Conservation (phyloP, 2,329 filamentous ascomycete species). For the Paecilomyces formosus region DNA sequence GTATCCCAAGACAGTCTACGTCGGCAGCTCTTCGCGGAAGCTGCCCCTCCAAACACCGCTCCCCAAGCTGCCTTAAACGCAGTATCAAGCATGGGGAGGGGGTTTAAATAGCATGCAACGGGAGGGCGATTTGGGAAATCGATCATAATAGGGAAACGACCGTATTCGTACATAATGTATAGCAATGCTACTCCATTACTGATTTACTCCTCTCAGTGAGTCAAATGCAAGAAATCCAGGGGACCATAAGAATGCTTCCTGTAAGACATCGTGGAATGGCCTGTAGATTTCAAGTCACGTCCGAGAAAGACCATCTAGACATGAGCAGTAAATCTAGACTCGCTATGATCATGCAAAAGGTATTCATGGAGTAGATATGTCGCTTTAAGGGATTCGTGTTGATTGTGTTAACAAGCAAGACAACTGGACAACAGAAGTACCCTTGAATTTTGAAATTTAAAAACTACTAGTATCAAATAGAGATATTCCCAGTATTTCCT, state of each 20-base stretch:
- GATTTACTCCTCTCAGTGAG: neutral
- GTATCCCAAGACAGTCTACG: conserved; percentile 53
- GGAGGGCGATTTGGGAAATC: neutral
- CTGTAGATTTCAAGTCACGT: neutral
- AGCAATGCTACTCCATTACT: neutral
- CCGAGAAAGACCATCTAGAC: neutral
- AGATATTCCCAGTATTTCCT: no score
- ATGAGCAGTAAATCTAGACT: neutral
- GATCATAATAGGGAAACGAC: neutral
- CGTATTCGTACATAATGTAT: neutral
- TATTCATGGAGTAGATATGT: no score
- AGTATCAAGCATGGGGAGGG: neutral
- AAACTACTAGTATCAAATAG: no score
- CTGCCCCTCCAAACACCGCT: conserved; percentile 41
- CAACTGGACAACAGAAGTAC: no score
- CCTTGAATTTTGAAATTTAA: no score
- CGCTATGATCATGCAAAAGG: no score
- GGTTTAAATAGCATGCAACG: neutral
- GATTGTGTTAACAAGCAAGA: no score
- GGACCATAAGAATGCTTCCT: no score
- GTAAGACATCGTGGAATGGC: neutral
- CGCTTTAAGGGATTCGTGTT: no score
- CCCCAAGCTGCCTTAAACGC: conserved; percentile 8
- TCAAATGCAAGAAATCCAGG: neutral
- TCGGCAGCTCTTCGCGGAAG: conserved; percentile 53